Percentiles rank a stretch among this genome's conserved stretches.
Evolutionary conservation across 352 stramenopile species (phyloP).

Genomic region (Phytophthora litchii): DNA sequence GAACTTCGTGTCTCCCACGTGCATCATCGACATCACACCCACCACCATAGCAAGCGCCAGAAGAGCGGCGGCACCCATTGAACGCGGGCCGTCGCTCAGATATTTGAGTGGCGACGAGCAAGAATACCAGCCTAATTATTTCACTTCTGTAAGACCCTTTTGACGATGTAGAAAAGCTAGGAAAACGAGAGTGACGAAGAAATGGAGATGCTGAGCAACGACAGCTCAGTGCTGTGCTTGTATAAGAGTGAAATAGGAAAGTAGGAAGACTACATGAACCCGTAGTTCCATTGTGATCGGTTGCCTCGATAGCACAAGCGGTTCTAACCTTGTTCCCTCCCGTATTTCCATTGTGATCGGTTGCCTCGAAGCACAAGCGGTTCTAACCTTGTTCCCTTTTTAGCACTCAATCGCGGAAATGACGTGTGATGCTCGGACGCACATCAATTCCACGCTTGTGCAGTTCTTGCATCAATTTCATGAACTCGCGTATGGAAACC

Average conservation of each 20-base stretch:
- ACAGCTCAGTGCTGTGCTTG: constrained; percentile 13
- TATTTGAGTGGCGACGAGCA: constrained; percentile 15
- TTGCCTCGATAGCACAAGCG: no score
- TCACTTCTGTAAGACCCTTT: constrained; percentile 39
- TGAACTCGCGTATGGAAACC: constrained; percentile 63
- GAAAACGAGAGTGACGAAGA: constrained; percentile 30
- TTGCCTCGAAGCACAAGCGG: no score
- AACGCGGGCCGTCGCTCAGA: constrained; percentile 11
- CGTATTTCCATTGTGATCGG: background rate
- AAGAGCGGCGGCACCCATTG: constrained; percentile 40
- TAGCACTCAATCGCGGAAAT: constrained; percentile 55
- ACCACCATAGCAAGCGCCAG: constrained; percentile 53
- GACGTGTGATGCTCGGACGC: constrained; percentile 61
- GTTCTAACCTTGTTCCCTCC: no score
- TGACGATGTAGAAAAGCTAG: constrained; percentile 45
- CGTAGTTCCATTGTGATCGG: background rate
- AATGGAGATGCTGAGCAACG: constrained; percentile 25
- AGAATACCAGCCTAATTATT: constrained; percentile 45
- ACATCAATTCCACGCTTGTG: constrained; percentile 51
- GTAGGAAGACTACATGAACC: constrained; percentile 19
- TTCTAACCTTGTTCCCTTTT: constrained; percentile 1
- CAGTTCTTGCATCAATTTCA: constrained; percentile 61
- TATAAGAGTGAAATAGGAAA: constrained; percentile 9
- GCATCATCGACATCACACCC: constrained; percentile 41
- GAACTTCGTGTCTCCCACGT: constrained; percentile 37